Evolutionary conservation across 192 early-diverging fungal genomes (phyloP), one percentile per base, ranked within the genome.

Genomic region (Coemansia sp.): DNA sequence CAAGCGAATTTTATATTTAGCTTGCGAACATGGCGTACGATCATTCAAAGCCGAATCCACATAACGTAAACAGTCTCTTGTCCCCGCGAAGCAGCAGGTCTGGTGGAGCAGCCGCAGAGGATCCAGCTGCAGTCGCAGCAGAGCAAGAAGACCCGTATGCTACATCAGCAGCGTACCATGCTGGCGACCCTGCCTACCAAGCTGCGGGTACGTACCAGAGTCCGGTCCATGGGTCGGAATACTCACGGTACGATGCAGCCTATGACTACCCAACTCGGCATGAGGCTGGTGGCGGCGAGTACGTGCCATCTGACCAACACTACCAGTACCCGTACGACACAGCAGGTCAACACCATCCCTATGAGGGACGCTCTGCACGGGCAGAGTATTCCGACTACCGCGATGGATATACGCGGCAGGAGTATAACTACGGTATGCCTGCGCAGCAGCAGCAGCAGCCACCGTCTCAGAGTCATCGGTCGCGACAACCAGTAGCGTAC

Each of bases 1-100:
- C 57, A 13, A 19, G 24, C 35, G 41, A 45, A 41, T 67, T 67
- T 27, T 67, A 21, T 41, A 31, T 60, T 59, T 34, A 37, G 27
- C 36, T 60, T 46, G 42, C 34, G 13, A 70, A 41, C 56, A 82
- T 82, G 79, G 70, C 79, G 68, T 75, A 80, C 78, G 73, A 80
- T 40, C 72, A 71, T 36, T 63, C 74, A 8, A 68, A 75, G 10
- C 57, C 33, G 34, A 74, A 73, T 44, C 72, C 74, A 33, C 79
- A 82, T 66, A 77, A 71, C 56, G 65, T 82, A 34, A 77, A 74
- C 71, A 77, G 72, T 34, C 67, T 82, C 50, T 66, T 82, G 31
- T 69, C 78, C 27, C 68, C 79, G 42, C 68, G 68, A 33, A 57
- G 70, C 57, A 64, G 41, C 54, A 64, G 70, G 35, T 50, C 65